Evolutionary conservation across 352 stramenopile genomes (phyloP).

Genomic region (Thraustotheca clavata): DNA sequence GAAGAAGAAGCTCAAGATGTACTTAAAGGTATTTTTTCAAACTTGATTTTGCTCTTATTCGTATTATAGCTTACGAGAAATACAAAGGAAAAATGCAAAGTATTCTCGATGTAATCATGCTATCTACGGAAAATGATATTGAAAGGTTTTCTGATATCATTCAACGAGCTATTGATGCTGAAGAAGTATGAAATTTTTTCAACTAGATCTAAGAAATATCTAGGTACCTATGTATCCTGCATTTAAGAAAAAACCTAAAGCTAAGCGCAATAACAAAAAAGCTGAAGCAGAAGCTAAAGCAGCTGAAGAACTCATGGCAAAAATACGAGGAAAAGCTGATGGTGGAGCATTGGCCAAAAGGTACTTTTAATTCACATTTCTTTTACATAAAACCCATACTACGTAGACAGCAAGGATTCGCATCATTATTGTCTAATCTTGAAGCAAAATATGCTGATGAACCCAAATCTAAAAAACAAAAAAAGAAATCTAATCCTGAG

Average conservation of each 20-base stretch:
- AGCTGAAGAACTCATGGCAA: slow-evolving; percentile 48
- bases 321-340: slow-evolving; percentile 49
- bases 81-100: slow-evolving; percentile 68
- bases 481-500: slow-evolving; percentile 22
- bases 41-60: neutral
- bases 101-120: slow-evolving; percentile 82
- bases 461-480: slow-evolving; percentile 28
- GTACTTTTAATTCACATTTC: slow-evolving; percentile 26
- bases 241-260: slow-evolving; percentile 23
- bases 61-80: slow-evolving; percentile 47
- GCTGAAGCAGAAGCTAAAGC: slow-evolving; percentile 48
- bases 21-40: slow-evolving; percentile 25
- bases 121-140: slow-evolving; percentile 75
- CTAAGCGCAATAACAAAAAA: slow-evolving; percentile 39
- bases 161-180: slow-evolving; percentile 42
- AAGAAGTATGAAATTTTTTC: slow-evolving; percentile 24
- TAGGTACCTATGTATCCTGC: slow-evolving; percentile 17
- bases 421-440: slow-evolving; percentile 45
- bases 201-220: neutral
- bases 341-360: slow-evolving; percentile 28
- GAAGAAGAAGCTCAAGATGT: slow-evolving; percentile 80
- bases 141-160: slow-evolving; percentile 61
- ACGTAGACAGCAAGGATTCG: slow-evolving; percentile 44
- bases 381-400: slow-evolving; percentile 1
- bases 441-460: slow-evolving; percentile 52